Conservation (phyloP, 1,284 basidiomycete species). For the Xerocomus amazonicus region DNA sequence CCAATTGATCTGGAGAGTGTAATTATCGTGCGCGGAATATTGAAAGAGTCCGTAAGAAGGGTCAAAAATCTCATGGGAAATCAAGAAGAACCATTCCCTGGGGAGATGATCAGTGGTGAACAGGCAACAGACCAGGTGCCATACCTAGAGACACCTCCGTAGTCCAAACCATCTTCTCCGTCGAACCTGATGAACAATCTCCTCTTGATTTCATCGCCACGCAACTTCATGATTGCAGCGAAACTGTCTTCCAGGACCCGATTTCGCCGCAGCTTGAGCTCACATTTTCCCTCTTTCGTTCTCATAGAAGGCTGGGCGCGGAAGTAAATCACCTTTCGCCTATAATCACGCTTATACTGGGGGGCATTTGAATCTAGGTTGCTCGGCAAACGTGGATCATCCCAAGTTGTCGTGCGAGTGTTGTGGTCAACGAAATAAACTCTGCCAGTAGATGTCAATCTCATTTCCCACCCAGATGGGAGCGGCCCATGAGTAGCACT, state of each 20-base stretch:
- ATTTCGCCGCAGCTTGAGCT: slow-evolving; percentile 90
- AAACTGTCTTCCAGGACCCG: slow-evolving; percentile 98
- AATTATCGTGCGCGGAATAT: slow-evolving; percentile 99
- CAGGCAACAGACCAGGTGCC: slow-evolving; percentile 19
- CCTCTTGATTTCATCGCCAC: slow-evolving; percentile 94
- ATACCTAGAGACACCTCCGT: slow-evolving; percentile 93
- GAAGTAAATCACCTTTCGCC: slow-evolving; percentile 99
- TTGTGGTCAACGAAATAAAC: slow-evolving; percentile 82
- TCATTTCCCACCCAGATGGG: slow-evolving; percentile 89
- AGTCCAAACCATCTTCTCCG: slow-evolving; percentile 97
- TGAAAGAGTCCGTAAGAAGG: slow-evolving; percentile 99
- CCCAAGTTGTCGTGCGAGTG: slow-evolving; percentile 77
- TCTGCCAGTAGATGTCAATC: slow-evolving; percentile 65
- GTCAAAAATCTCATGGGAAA: slow-evolving; percentile 98
- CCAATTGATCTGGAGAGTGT: slow-evolving; percentile 97
- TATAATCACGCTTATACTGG: slow-evolving; percentile 99
- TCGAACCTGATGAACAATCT: slow-evolving; percentile 99
- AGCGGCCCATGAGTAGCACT: slow-evolving; percentile 92
- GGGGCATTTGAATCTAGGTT: slow-evolving; percentile 91
- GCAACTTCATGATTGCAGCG: slow-evolving; percentile 92
- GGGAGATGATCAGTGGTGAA: slow-evolving; percentile 5
- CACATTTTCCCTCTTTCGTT: slow-evolving; percentile 87
- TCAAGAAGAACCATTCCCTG: slow-evolving; percentile 99
- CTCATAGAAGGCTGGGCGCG: slow-evolving; percentile 95
- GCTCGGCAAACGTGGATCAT: slow-evolving; percentile 64